These are phyloP conservation scores for Plectranthus barbatus DNA, from an alignment of 257 asterid species.

Conservation along the genomic window DNA sequence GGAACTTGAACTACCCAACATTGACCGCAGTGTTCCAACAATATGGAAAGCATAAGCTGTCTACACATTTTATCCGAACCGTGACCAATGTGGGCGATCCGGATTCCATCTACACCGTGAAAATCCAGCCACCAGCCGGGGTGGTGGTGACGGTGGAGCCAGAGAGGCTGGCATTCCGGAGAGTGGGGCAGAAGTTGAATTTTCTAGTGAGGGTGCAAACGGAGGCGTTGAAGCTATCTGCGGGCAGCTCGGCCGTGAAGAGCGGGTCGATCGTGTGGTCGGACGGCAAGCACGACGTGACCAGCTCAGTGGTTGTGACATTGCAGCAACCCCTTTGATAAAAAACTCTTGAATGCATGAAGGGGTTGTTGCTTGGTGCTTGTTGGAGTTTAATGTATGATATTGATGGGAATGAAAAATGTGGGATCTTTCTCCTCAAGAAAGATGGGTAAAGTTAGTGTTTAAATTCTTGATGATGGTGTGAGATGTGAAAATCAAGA, in stretches of 20 bases:
- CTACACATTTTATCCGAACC: constrained; percentile 67
- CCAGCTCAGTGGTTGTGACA: constrained; percentile 67
- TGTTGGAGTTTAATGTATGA: constrained; percentile 3
- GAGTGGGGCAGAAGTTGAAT: constrained; percentile 74
- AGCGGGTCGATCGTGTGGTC: constrained; percentile 79
- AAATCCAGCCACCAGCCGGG: constrained; percentile 38
- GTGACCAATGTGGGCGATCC: constrained; percentile 77
- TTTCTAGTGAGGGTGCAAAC: constrained; percentile 61
- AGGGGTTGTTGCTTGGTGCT: not conserved
- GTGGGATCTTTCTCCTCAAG: constrained; percentile 11
- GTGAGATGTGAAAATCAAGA: constrained; percentile 12
- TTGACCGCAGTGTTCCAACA: constrained; percentile 63
- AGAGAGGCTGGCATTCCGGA: constrained; percentile 50
- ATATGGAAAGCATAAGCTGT: constrained; percentile 51
- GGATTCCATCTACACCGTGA: constrained; percentile 42
- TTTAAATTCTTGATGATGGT: not conserved
- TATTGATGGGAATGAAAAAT: constrained; percentile 7
- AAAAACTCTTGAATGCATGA: not conserved
- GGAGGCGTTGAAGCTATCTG: constrained; percentile 44
- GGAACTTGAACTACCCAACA: constrained; percentile 80
- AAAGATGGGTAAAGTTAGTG: not conserved
- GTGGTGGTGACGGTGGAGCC: constrained; percentile 63
- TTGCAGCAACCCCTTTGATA: constrained; percentile 64
- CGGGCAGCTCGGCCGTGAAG: constrained; percentile 56
- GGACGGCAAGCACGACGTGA: constrained; percentile 67